Percentiles rank a stretch among this genome's conserved stretches.
Conservation (phyloP, 202 grass and related monocot genomes). For the Sporobolus alterniflorus region DNA sequence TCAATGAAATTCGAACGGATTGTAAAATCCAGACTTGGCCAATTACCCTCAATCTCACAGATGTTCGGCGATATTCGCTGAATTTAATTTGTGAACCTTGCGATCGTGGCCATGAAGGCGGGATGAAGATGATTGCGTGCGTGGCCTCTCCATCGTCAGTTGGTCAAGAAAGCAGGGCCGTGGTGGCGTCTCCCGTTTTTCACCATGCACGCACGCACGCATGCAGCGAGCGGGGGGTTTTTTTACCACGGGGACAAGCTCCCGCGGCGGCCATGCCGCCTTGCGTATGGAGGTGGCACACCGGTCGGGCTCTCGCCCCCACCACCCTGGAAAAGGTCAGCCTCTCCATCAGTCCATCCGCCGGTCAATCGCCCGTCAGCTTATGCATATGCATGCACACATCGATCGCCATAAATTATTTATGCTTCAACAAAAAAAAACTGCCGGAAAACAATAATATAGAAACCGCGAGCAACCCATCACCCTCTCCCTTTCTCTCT, state of each 20-base stretch:
- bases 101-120: not conserved
- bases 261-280: slow-evolving; percentile 58
- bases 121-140: not conserved
- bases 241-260: slow-evolving; percentile 52
- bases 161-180: not conserved
- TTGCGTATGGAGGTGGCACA: slow-evolving; percentile 65
- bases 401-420: not conserved
- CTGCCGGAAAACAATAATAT: slow-evolving; percentile 30
- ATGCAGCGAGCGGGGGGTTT: not conserved
- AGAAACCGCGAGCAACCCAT: slow-evolving; percentile 37
- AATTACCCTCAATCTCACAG: too few species aligned
- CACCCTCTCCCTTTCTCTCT: slow-evolving; percentile 18
- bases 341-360: slow-evolving; percentile 43
- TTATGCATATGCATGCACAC: slow-evolving; percentile 18
- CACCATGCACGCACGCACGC: slow-evolving; percentile 27
- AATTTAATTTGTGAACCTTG: too few species aligned
- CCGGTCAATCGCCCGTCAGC: slow-evolving; percentile 16
- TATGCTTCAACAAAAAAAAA: not conserved
- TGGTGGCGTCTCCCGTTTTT: slow-evolving; percentile 15
- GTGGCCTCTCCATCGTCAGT: slow-evolving; percentile 12
- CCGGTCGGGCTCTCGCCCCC: not conserved
- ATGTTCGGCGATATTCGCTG: too few species aligned
- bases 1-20: too few species aligned
- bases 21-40: too few species aligned
- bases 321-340: slow-evolving; percentile 54